Evolutionary conservation across 2,329 filamentous ascomycete genomes (phyloP), one percentile per base, ranked within the genome.

Genomic region (Pseudocercospora ulei): DNA sequence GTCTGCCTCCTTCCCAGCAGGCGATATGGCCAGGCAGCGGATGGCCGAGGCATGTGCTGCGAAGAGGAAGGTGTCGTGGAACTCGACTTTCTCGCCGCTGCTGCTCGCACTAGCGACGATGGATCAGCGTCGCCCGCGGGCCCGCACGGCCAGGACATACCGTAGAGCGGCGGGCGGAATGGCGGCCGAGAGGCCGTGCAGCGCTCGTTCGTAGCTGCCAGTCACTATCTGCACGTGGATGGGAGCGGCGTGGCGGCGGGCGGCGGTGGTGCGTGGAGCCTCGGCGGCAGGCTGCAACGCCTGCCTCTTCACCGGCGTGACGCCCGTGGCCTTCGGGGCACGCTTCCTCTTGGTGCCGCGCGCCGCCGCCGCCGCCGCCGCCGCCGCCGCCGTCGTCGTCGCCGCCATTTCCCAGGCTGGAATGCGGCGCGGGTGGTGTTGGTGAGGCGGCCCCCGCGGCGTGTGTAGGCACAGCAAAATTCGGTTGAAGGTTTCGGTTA

Each of bases 51-150:
- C 73, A 65, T 98, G 90, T 8, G 90, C 87, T 57, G 87, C 84
- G 73, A 98, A 95, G 41, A 98, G 74, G 62, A 98, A 98, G 0
- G 83, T 88, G 62, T 96, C 88, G 50, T 83, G 75, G 58, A 95
- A 96, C 35, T 78, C 70, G 38, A 78, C 68, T 11, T 56, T 52
- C 23, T 58, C 39, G 13, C 49, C 44, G 6, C 17, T 18, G 1
- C 20, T 11, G 2, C n/a, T 18, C 6, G 6, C 16, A 18, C 28
- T 31, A 19, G 9, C 6, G 9, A n/a, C n/a, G 19, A 23, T 36
- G 8, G 17, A 19, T 14, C 18, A 18, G 18, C 4, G 17, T 20
- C 9, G 13, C 9, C n/a, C 26, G 11, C 4, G 3, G 8, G 8
- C 4, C 12, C 3, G 8, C 7, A 12, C 4, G 16, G 43, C 26